phyloP scores from a whole-genome alignment of 176 grass and related monocot genomes.

The Pharus latifolius region DNA sequence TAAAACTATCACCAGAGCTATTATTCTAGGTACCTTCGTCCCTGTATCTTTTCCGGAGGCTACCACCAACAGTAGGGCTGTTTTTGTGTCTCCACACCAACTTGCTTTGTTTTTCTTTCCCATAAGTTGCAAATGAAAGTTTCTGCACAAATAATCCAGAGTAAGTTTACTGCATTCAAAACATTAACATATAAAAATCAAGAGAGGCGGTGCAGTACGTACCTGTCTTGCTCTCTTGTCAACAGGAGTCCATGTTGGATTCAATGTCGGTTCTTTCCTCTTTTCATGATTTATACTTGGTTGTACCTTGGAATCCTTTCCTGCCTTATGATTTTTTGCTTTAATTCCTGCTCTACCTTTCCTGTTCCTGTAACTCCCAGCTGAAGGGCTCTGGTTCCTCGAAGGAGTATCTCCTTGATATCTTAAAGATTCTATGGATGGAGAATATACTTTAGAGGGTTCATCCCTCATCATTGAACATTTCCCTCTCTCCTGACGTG shows the following conservation, averaged over 20 bases:
- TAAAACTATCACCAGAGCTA: neutral
- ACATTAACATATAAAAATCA: neutral
- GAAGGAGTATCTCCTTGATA: constrained; percentile 37
- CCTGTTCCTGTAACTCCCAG: constrained; percentile 5
- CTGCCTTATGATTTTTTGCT: constrained; percentile 19
- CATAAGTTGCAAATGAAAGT: constrained; percentile 69
- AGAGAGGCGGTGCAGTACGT: neutral
- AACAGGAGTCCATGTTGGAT: constrained; percentile 71
- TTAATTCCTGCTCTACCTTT: constrained; percentile 26
- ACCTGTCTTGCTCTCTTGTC: constrained; percentile 95
- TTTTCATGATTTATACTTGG: constrained; percentile 26
- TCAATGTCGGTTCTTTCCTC: constrained; percentile 28
- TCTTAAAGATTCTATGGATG: constrained; percentile 54
- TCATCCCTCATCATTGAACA: constrained; percentile 28
- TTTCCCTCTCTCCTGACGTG: constrained; percentile 12
- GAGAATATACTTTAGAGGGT: constrained; percentile 34
- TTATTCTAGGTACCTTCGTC: constrained; percentile 39
- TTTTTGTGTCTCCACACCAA: constrained; percentile 69
- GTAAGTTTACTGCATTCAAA: constrained; percentile 7
- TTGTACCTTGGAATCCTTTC: constrained; percentile 40
- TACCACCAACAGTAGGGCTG: constrained; percentile 47
- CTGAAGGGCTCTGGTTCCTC: constrained; percentile 18
- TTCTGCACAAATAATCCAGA: constrained; percentile 48
- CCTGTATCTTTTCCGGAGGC: constrained; percentile 51
- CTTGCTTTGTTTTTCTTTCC: constrained; percentile 90